A percentile compares a stretch with the other conserved stretches of the same genome.
These are phyloP conservation scores for Fusarium proliferatum DNA, from an alignment of 2,329 filamentous ascomycete species.

Conservation along the genomic window DNA sequence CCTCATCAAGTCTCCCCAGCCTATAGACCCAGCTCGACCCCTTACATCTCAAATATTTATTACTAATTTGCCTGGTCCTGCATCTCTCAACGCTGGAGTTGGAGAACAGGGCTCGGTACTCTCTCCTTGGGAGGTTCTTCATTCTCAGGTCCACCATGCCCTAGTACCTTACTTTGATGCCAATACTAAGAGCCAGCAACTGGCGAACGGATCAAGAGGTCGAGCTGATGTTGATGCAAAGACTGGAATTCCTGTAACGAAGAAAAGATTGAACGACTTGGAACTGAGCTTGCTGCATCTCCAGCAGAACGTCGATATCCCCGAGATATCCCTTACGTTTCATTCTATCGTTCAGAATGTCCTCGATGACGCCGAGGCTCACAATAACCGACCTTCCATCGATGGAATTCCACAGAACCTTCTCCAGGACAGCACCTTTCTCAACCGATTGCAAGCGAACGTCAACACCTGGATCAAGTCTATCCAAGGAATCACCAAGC, in stretches of 20 bases:
- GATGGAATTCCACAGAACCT: conserved; percentile 81
- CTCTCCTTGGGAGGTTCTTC: conserved; percentile 91
- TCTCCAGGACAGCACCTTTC: conserved; percentile 89
- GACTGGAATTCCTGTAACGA: conserved; percentile 95
- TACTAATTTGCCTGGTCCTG: conserved; percentile 88
- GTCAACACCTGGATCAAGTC: conserved; percentile 99
- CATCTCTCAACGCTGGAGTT: conserved; percentile 72
- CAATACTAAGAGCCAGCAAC: conserved; percentile 85
- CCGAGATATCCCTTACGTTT: conserved; percentile 86
- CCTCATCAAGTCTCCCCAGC: conserved; percentile 87
- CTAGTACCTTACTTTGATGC: conserved; percentile 98
- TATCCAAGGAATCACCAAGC: conserved; percentile 95
- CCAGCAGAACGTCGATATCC: conserved; percentile 98
- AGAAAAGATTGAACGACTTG: conserved; percentile 95
- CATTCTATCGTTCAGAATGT: conserved; percentile 90
- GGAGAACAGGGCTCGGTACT: conserved; percentile 77
- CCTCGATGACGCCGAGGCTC: conserved; percentile 78
- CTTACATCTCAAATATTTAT: conserved; percentile 91
- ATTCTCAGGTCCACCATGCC: conserved; percentile 90
- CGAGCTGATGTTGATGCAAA: conserved; percentile 89
- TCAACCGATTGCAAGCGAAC: conserved; percentile 91
- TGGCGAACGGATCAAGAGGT: conserved; percentile 72
- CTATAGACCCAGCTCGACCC: conserved; percentile 84
- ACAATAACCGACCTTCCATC: conserved; percentile 75
- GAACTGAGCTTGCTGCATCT: conserved; percentile 90